Evolutionary conservation across 352 stramenopile species (phyloP).

Genomic region (Peronosclerospora sorghi): DNA sequence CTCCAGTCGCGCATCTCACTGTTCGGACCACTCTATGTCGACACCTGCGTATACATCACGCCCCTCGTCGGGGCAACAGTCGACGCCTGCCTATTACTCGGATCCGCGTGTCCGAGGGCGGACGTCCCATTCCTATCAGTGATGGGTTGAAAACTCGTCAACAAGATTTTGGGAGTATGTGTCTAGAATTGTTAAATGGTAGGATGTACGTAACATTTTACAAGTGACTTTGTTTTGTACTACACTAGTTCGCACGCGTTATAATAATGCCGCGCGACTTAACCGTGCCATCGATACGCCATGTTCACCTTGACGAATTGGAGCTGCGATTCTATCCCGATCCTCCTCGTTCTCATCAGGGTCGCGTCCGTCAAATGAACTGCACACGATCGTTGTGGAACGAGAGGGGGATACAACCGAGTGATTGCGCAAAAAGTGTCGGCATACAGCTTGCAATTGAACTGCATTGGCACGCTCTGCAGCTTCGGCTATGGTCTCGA

Average conservation of each 20-base stretch:
- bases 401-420: conserved; percentile 6
- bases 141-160: background rate
- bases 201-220: conserved; percentile 10
- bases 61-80: conserved; percentile 4
- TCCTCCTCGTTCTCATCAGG: conserved; percentile 3
- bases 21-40: conserved; percentile 5
- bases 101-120: conserved; percentile 9
- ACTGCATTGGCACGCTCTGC: conserved; percentile 86
- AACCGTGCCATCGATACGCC: conserved; percentile 6
- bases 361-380: conserved; percentile 11
- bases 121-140: conserved; percentile 10
- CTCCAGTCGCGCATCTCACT: conserved; percentile 8
- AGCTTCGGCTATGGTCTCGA: conserved; percentile 81
- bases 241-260: conserved; percentile 3
- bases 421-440: conserved; percentile 88
- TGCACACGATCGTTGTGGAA: conserved; percentile 2
- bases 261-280: conserved; percentile 14
- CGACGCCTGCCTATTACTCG: conserved; percentile 12
- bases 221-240: conserved; percentile 16
- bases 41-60: conserved; percentile 8
- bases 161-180: conserved; percentile 12
- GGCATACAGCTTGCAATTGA: conserved; percentile 87
- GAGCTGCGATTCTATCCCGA: conserved; percentile 10
- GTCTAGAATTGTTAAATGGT: conserved; percentile 5
- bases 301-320: conserved; percentile 6